Base-by-base conservation (phyloP, 345 rosid genomes). In the Bretschneidera sinensis region DNA sequence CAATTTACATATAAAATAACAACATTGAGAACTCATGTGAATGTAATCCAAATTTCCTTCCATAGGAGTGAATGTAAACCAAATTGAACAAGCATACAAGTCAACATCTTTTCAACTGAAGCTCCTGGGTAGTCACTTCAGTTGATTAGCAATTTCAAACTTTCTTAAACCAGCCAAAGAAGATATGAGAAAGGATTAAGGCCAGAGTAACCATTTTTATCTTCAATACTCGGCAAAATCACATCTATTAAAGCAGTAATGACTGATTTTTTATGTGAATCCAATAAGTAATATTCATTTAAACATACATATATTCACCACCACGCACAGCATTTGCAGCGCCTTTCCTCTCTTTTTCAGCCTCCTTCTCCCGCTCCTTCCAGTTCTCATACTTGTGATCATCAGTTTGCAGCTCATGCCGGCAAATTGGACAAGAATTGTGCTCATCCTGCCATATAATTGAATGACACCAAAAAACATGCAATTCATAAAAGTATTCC, bases 381-480 rank as follows among this genome's bases (percentile, higher is more conserved):
- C 97, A 82, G 76, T 74, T 88, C 78, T 94, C 99, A 17, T 94
- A 94, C 15, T 75, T 81, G 71, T 86, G 89, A 73, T 94, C 99
- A 48, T 94, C 99, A 19, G 96, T 94, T 48, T 70, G 85, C 65
- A 94, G 78, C 65, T 94, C 99, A 14, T 86, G 82, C 53, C 96
- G 86, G 59, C 99, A 94, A 63, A 90, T 85, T 19, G 99, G 99
- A 69, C 99, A 94, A 49, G 99, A 90, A 81, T 94, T 94, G 75
- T 90, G 92, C 67, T 83, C 96, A 59, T 94, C 92, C 99, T 86
- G 85, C 64, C 64, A 71, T 23, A 62, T 50, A 43, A 50, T 28
- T 9, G 31, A 51, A 17, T 19, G 21, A 71, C 43, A 17, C 28
- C n/a, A 28, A 65, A 62, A 7, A 16, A 20, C 34, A 56, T 20